Percentiles rank a stretch among this genome's conserved stretches.
phyloP scores from a whole-genome alignment of 116 monocot genomes.

The Cymodocea nodosa region DNA sequence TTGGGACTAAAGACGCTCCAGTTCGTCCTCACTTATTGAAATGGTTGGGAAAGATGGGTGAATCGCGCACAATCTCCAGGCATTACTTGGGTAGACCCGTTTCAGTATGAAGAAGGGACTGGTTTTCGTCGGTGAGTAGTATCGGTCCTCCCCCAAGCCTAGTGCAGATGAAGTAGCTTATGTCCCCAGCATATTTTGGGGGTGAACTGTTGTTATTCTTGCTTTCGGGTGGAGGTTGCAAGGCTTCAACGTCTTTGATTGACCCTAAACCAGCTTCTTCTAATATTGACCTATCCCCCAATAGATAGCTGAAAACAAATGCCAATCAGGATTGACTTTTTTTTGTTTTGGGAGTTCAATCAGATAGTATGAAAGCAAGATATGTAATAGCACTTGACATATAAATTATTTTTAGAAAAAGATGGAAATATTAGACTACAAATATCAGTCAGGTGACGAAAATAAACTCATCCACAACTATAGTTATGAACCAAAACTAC shows the following conservation, averaged over 20 bases:
- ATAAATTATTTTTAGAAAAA: too few relatives aligned
- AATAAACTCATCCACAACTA: too few relatives aligned
- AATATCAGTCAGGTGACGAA: too few relatives aligned
- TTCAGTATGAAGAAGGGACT: constrained; percentile 46
- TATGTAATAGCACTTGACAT: too few relatives aligned
- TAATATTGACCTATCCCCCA: constrained; percentile 75
- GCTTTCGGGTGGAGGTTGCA: constrained; percentile 47
- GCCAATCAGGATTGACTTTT: neutral
- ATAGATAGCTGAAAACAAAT: constrained; percentile 42
- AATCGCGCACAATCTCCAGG: too few relatives aligned
- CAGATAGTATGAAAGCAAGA: too few relatives aligned
- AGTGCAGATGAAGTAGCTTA: constrained; percentile 95
- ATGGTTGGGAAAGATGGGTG: too few relatives aligned
- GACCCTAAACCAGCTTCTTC: constrained; percentile 60
- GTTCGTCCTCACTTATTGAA: too few relatives aligned
- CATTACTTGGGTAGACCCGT: constrained; percentile 28
- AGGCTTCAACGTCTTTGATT: constrained; percentile 41
- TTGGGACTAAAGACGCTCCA: too few relatives aligned
- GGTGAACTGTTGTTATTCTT: constrained; percentile 25
- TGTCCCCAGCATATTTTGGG: constrained; percentile 48
- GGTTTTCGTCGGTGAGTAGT: constrained; percentile 40
- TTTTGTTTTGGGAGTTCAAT: too few relatives aligned
- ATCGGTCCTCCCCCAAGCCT: constrained; percentile 57
- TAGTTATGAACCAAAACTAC: too few relatives aligned
- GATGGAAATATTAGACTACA: too few relatives aligned